Base-by-base conservation (phyloP, 2,329 filamentous ascomycete species). In the Drechslerella dactyloides region DNA sequence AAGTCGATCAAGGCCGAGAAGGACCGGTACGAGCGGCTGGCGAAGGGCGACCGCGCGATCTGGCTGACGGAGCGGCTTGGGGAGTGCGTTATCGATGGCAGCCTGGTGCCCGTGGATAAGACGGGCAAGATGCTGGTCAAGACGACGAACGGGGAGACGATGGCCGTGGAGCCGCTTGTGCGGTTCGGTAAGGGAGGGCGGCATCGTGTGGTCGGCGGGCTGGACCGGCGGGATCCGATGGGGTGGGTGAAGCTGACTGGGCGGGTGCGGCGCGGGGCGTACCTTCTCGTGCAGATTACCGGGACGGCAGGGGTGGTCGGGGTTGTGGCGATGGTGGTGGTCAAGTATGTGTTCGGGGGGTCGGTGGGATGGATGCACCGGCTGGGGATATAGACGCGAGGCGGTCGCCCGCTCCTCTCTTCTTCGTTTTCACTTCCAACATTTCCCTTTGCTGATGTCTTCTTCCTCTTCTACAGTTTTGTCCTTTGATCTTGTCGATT, bases 1-100 rank as follows among this genome's bases (percentile, higher is more conserved):
- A 85, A 86, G 63, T 91, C 89, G 76, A 82, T 94, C 0, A 84
- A 87, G 27, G 88, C 88, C 66, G 91, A 94, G 78, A 85, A 87
- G n/a, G 84, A 85, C 27, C 82, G 86, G 74, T 93, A 88, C 73
- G 87, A 89, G 72, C 81, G 84, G 6, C 80, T 90, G 0, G 84
- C 85, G 2, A 82, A 84, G 21, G 84, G 83, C 21, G 86, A 92
- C 77, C 81, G 88, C 37, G 86, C 87, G 2, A 81, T 87, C 27
- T 92, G 89, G 89, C 82, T 91, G 33, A 87, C 85, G 0, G 85
- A 89, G 77, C 81, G 83, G 60, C 81, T 91, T 1, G 85, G 85
- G 19, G 87, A 90, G 76, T 88, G 88, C 73, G 84, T 89, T 5
- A 82, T 85, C 57, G 87, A 90, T 74, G 88, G 89, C 0, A 85